Base-by-base conservation (phyloP, 208 protist genomes). In the Acanthamoeba quina region DNA sequence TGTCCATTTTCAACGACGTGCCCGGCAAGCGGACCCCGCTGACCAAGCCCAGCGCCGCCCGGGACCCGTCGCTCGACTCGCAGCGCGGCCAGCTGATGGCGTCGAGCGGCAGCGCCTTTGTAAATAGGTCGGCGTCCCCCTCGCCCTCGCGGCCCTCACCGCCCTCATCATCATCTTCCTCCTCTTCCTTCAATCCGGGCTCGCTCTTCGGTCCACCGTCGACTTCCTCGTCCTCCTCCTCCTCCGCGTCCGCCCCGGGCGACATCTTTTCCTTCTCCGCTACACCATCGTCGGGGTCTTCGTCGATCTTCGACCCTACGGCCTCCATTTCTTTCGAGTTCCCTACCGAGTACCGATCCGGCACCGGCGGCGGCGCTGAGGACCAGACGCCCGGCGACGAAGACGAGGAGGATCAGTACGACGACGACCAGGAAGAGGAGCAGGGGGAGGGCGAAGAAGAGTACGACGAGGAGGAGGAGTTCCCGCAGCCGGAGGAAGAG, bases 91-190 rank as follows among this genome's bases (percentile, higher is more conserved):
- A 15, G 34, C 72, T 82, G 34, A 26, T 17, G 26, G 72, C 72
- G 9, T 82, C 72, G 44, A n/a, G 41, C 44, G 72, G 72, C 72
- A 82, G 72, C 72, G 72, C 72, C 44, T 82, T 82, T 82, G 72
- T 82, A 82, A 44, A 82, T 82, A 82, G 72, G 72, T 82, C 72
- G 64, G 29, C 64, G n/a, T 72, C 64, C 0, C 17, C 64, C 26
- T 41, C 64, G 29, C 29, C 64, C 29, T 34, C 64, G 13, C 58
- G 58, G 9, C 58, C 17, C 17, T 72, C 64, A 29, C 11, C 64
- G 29, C 15, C 64, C 17, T 72, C 64, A 11, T 41, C 64, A 0
- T 72, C 60, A 2, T 24, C n/a, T 7, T 66, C 60, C 2, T 66
- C 29, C 26, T 41, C 64, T 29, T 17, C 29, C 29, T 72, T 72